Conservation (phyloP, 2,329 filamentous ascomycete genomes). For the Chrysosporium keratinophilum region DNA sequence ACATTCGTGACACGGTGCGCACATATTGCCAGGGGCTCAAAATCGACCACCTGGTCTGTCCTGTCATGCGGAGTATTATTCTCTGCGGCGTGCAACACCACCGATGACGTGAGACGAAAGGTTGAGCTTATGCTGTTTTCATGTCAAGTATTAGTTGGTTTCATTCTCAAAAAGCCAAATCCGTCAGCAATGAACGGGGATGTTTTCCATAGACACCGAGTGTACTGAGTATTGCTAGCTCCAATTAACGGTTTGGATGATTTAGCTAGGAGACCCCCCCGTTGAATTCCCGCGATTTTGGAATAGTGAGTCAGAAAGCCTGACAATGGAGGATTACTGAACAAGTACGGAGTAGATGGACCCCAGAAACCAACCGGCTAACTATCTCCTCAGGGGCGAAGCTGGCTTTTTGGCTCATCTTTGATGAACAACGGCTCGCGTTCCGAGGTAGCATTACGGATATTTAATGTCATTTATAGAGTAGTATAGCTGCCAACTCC, state of each 20-base stretch:
- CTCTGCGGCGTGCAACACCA: slow-evolving; percentile 37
- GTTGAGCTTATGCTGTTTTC: background rate
- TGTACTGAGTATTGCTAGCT: too few relatives aligned
- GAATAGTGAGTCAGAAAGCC: background rate
- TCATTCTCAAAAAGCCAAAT: too few relatives aligned
- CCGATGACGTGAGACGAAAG: slow-evolving; percentile 20
- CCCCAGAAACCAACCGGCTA: too few relatives aligned
- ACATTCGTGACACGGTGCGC: slow-evolving; percentile 37
- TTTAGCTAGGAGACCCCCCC: background rate
- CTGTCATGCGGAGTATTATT: slow-evolving; percentile 40
- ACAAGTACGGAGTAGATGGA: background rate
- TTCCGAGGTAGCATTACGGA: background rate
- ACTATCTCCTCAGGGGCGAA: background rate
- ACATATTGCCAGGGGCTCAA: slow-evolving; percentile 39
- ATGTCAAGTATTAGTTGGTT: background rate
- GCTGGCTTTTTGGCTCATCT: background rate
- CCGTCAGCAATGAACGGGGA: background rate
- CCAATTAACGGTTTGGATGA: background rate
- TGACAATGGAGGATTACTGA: background rate
- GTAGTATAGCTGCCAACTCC: too few relatives aligned
- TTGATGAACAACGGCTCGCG: background rate
- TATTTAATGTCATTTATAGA: too few relatives aligned
- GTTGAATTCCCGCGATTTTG: background rate
- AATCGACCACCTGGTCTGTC: slow-evolving; percentile 38
- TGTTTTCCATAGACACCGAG: too few relatives aligned